phyloP scores from a whole-genome alignment of 257 asterid species.

The Gynochthodes officinalis region DNA sequence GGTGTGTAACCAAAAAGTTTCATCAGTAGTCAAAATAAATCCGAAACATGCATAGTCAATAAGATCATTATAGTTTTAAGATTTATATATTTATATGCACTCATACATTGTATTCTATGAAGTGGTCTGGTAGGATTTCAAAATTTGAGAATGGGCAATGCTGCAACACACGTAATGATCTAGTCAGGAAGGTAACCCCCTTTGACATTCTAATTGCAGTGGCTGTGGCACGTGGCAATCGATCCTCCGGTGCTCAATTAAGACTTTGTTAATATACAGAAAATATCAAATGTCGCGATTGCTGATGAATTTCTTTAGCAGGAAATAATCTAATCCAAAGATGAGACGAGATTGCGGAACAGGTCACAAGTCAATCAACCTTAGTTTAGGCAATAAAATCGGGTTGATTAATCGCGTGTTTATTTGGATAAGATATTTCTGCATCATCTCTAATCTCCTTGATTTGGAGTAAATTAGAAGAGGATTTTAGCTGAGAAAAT shows the following conservation, averaged over 20 bases:
- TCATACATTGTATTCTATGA: background rate
- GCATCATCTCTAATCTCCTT: background rate
- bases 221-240: too few relatives aligned
- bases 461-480: too few relatives aligned
- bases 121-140: background rate
- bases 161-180: conserved; percentile 10
- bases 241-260: too few relatives aligned
- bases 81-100: too few relatives aligned
- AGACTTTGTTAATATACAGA: too few relatives aligned
- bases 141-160: background rate
- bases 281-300: too few relatives aligned
- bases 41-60: too few relatives aligned
- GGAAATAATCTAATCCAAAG: background rate
- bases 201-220: background rate
- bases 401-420: background rate
- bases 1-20: too few relatives aligned
- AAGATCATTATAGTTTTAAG: too few relatives aligned
- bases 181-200: conserved; percentile 10
- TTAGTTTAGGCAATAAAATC: conserved; percentile 11
- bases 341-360: background rate
- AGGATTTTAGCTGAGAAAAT: too few relatives aligned
- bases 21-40: too few relatives aligned
- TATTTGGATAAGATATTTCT: background rate
- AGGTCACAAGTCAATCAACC: conserved; percentile 9
- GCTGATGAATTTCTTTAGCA: background rate